Evolutionary conservation across 345 rosid species (phyloP), one percentile per base, ranked within the genome.

Genomic region (Boechera divaricarpa): DNA sequence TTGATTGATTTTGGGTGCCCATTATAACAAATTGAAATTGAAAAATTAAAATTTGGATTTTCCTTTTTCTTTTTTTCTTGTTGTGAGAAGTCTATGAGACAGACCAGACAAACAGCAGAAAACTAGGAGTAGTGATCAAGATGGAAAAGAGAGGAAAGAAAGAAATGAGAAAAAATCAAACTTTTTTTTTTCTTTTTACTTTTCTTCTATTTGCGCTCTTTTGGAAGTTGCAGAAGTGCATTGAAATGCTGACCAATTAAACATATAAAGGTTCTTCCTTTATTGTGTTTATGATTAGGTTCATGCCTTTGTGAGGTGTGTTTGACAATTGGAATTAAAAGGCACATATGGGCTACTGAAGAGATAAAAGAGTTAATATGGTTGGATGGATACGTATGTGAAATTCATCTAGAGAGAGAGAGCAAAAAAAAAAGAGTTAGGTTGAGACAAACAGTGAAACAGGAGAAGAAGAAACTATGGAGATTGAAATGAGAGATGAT

Each of bases 191-290:
- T 16, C 36, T 47, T 57, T 45, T 16, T 9, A 8, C 31, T 52
- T 52, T 33, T 33, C 2, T n/a, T 21, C 7, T 24, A 5, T 70
- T 26, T 26, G 85, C 84, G 69, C 39, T 69, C 82, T 89, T 86
- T 75, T 83, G 86, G 86, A 76, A 72, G 84, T 87, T 87, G 92
- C 91, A 89, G 94, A 84, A 84, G 91, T 91, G 91, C 21, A 89
- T 74, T 86, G 79, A 72, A 72, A 71, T 71, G 62, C 79, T 62
- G 93, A 85, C 69, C 78, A 44, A 58, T 5, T 29, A 15, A 63
- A 10, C 69, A 13, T 13, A 61, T 63, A 47, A 54, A 79, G 48
- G 35, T n/a, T 60, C 60, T 16, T 18, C 52, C 78, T 78, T 74
- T 58, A 56, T 31, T 47, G 26, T 62, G 75, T 77, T 48, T 63